These are phyloP conservation scores for Pseudoscleropodium purum DNA, from an alignment of 225 moss, liverwort and hornwort species.

Conservation along the genomic window DNA sequence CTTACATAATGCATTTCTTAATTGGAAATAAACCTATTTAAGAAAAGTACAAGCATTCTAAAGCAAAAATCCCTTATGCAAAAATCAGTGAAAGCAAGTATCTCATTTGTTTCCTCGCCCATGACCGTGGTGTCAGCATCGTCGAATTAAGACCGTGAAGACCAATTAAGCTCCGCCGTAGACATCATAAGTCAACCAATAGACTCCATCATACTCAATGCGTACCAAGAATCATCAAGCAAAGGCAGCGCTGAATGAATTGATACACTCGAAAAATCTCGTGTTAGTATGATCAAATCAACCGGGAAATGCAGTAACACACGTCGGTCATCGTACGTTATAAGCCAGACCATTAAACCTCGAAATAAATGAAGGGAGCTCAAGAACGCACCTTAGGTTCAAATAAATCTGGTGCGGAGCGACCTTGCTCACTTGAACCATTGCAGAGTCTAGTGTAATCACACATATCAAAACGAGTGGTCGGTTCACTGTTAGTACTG, in stretches of 20 bases:
- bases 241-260: background rate
- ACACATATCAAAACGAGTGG: constrained; percentile 1
- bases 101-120: background rate
- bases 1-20: background rate
- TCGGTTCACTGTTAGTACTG: background rate
- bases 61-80: background rate
- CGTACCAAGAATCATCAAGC: background rate
- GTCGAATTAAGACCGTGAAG: background rate
- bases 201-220: background rate
- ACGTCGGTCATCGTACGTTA: background rate
- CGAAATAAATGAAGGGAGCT: background rate
- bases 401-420: constrained; percentile 22
- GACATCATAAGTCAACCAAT: background rate
- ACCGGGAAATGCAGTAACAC: background rate
- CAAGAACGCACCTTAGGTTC: constrained; percentile 20
- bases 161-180: background rate
- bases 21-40: background rate
- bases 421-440: constrained; percentile 27
- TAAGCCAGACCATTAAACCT: background rate
- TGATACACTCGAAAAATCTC: background rate
- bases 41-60: background rate
- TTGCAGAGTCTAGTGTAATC: constrained; percentile 25
- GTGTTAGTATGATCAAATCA: background rate
- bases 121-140: background rate
- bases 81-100: background rate